phyloP scores from a whole-genome alignment of 208 protist species.

The Acanthamoeba healyi region DNA sequence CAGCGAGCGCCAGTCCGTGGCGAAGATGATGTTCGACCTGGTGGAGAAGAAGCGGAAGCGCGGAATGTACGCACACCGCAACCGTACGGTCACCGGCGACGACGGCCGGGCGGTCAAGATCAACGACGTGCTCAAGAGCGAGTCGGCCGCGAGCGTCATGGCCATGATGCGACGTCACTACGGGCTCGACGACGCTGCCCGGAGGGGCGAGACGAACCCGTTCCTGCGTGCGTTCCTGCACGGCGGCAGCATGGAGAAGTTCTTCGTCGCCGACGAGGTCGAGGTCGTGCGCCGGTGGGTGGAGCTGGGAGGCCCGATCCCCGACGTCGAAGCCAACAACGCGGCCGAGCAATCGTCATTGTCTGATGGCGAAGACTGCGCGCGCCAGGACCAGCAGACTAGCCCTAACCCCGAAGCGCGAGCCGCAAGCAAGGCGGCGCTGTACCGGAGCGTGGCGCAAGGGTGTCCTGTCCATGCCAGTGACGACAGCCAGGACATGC shows the following conservation, averaged over 20 bases:
- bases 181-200: neutral
- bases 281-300: neutral
- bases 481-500: no score
- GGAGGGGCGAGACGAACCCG: neutral
- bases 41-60: constrained; percentile 4
- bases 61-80: neutral
- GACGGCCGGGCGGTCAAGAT: neutral
- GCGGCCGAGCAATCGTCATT: no score
- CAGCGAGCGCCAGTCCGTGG: neutral
- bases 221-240: neutral
- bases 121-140: neutral
- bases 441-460: neutral
- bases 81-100: neutral
- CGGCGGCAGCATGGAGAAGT: neutral
- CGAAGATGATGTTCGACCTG: neutral
- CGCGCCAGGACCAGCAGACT: neutral
- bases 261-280: neutral
- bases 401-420: no score
- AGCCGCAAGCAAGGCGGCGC: neutral
- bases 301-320: neutral
- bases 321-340: neutral
- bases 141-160: neutral
- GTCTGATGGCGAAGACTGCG: neutral
- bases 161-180: neutral
- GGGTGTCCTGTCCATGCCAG: no score